Percentiles rank a stretch among this genome's conserved stretches.
Evolutionary conservation across 495 filamentous ascomycete species (phyloP).

Genomic region (Lasiosphaeris hirsuta): DNA sequence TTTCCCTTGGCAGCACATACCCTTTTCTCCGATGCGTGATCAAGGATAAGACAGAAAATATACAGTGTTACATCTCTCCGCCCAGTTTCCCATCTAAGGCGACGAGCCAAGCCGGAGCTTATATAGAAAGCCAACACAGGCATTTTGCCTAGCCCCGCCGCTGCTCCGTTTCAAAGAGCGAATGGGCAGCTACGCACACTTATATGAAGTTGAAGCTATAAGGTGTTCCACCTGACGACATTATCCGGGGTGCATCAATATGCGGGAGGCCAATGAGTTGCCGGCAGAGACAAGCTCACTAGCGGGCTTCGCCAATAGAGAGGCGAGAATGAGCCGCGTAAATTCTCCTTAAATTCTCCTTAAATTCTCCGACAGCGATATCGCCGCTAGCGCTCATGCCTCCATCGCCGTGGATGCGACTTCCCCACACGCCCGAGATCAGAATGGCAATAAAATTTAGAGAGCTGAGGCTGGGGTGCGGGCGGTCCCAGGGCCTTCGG

Average conservation of each 20-base stretch:
- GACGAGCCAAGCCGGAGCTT: too few species aligned
- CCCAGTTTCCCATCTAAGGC: too few species aligned
- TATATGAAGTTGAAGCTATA: too few species aligned
- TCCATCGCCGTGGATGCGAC: background rate
- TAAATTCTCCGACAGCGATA: slow-evolving; percentile 9
- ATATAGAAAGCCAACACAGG: too few species aligned
- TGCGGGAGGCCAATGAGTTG: slow-evolving; percentile 3
- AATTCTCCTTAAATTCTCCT: too few species aligned
- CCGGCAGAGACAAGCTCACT: slow-evolving; percentile 8
- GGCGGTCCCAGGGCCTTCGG: background rate
- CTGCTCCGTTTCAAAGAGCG: too few species aligned
- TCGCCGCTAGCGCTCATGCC: background rate
- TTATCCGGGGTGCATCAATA: slow-evolving; percentile 6
- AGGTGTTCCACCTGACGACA: background rate
- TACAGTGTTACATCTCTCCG: too few species aligned
- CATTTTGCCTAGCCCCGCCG: too few species aligned
- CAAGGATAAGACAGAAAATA: too few species aligned
- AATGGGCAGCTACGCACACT: too few species aligned
- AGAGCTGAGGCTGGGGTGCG: background rate
- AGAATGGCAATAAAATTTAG: background rate
- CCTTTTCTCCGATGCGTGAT: too few species aligned
- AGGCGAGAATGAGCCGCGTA: slow-evolving; percentile 1
- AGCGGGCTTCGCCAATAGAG: slow-evolving; percentile 12
- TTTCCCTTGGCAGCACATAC: background rate
- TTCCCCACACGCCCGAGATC: slow-evolving; percentile 9